A percentile compares a stretch with the other conserved stretches of the same genome.
These are phyloP conservation scores for Sisymbrium irio DNA, from an alignment of 345 rosid genomes.

Conservation along the genomic window DNA sequence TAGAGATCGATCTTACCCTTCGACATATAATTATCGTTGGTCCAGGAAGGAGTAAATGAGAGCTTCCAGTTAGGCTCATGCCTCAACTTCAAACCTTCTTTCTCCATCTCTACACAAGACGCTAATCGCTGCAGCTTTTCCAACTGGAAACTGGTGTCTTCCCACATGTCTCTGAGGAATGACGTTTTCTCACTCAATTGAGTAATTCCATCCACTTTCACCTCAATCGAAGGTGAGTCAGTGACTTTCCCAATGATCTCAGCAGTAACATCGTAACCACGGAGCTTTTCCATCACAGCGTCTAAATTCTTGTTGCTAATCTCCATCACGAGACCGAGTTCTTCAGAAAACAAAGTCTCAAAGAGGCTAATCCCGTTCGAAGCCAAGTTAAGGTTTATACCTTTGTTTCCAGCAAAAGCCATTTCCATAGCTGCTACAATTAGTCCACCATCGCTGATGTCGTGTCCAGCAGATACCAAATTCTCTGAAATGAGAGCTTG, in stretches of 20 bases:
- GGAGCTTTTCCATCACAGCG: slow-evolving; percentile 52
- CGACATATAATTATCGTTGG: slow-evolving; percentile 56
- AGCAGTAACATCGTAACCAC: slow-evolving; percentile 42
- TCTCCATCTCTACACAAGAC: slow-evolving; percentile 81
- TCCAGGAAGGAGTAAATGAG: slow-evolving; percentile 67
- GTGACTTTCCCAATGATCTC: slow-evolving; percentile 78
- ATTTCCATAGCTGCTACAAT: slow-evolving; percentile 72
- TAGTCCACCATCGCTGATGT: slow-evolving; percentile 94
- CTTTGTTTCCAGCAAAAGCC: slow-evolving; percentile 93
- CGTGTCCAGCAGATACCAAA: slow-evolving; percentile 84
- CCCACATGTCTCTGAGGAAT: slow-evolving; percentile 83
- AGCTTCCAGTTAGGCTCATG: slow-evolving; percentile 71
- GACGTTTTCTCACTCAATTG: slow-evolving; percentile 61
- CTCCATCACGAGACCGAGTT: slow-evolving; percentile 83
- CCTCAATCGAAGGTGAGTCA: slow-evolving; percentile 45
- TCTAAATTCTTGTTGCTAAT: slow-evolving; percentile 61
- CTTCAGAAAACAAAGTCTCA: slow-evolving; percentile 82
- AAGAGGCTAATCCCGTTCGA: slow-evolving; percentile 65
- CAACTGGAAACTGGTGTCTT: slow-evolving; percentile 84
- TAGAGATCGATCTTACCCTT: slow-evolving; percentile 23
- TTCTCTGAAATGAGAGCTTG: slow-evolving; percentile 64
- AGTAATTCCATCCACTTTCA: slow-evolving; percentile 59
- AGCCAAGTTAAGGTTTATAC: slow-evolving; percentile 52
- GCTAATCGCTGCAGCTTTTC: slow-evolving; percentile 78
- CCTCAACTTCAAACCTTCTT: slow-evolving; percentile 76